Evolutionary conservation across 306 rosid species (phyloP).

Genomic region (Rosa persica): DNA sequence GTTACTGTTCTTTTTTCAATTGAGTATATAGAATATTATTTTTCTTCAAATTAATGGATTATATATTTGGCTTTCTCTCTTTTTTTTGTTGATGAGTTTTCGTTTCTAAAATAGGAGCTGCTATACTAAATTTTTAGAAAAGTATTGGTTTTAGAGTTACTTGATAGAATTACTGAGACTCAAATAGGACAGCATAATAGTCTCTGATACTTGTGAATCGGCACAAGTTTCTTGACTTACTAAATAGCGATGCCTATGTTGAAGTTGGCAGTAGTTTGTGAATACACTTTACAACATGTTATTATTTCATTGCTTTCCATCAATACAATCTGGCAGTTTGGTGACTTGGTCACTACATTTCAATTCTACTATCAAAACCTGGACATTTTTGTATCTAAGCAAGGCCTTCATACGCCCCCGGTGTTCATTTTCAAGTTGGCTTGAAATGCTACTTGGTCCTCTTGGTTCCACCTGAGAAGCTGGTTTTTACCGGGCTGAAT

Average conservation of each 20-base stretch:
- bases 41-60: constrained; percentile 2
- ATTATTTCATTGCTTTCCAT: neutral
- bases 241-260: too few species aligned
- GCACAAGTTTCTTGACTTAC: too few species aligned
- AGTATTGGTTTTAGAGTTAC: neutral
- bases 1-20: neutral
- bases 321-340: neutral
- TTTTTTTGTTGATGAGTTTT: neutral
- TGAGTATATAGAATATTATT: constrained; percentile 10
- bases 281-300: too few species aligned
- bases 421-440: neutral
- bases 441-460: neutral
- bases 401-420: neutral
- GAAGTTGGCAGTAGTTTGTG: too few species aligned
- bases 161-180: neutral
- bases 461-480: neutral
- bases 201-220: neutral
- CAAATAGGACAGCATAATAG: neutral
- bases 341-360: neutral
- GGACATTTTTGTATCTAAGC: neutral
- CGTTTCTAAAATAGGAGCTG: neutral
- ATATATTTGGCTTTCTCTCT: neutral
- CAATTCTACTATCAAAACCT: neutral
- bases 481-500: neutral
- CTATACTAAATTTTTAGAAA: neutral